Evolutionary conservation across 345 rosid species (phyloP), one percentile per base, ranked within the genome.

Genomic region (Toxicodendron radicans): DNA sequence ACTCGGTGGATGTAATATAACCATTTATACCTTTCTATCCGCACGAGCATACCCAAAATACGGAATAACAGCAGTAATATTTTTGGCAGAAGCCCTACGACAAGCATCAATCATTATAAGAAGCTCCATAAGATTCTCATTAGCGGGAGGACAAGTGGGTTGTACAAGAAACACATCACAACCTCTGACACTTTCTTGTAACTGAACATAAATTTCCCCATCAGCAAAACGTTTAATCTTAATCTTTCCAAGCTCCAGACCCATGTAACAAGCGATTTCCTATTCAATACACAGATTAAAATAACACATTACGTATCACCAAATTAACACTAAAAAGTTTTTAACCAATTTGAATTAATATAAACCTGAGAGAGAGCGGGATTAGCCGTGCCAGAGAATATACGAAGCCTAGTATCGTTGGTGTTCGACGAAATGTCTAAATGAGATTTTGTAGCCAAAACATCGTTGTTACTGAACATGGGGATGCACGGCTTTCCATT

Each of bases 41-140:
- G 99, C 99, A 76, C 98, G 87, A 59, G 99, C 99, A 78, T 92
- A 92, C 49, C 97, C 99, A 82, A 95, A 95, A 85, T 95, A 95
- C 8, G 99, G 99, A 76, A 95, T 91, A 12, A 95, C 99, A 2
- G 98, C 98, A 3, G 97, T 95, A 38, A 95, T 95, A 46, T 86
- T 91, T 77, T 91, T 92, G 48, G 98, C 99, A 0, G 99, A 95
- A 9, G 98, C 99, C 84, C 98, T 82, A 11, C 98, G 90, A 83
- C 97, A 95, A 64, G 99, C 99, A 84, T 95, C 99, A 68, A 95
- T 84, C 99, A 95, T 95, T 52, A 95, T 82, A 21, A 95, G 88
- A 72, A 95, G 91, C 81, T 95, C 99, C 99, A 95, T 95, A 68
- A 95, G 97, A 77, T 95, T 95, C 81, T 95, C 99, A 81, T 95